Conservation (phyloP, 2,329 filamentous ascomycete genomes). For the Cladophialophora exuberans region DNA sequence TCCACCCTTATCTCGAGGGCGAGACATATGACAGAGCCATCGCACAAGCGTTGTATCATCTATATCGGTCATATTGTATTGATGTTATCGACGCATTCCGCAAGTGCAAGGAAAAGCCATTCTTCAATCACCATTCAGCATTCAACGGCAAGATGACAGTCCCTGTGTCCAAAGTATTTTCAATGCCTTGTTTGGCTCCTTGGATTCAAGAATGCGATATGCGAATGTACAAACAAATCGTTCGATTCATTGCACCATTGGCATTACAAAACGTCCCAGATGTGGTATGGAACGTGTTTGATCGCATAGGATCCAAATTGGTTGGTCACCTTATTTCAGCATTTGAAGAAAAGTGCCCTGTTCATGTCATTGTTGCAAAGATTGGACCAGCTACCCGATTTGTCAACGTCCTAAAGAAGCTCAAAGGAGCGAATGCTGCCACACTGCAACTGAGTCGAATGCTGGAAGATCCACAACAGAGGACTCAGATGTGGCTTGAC, state of each 20-base stretch:
- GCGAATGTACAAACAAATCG: slow-evolving; percentile 95
- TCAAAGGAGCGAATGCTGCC: slow-evolving; percentile 87
- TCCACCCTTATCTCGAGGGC: slow-evolving; percentile 69
- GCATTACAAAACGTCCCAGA: slow-evolving; percentile 91
- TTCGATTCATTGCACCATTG: slow-evolving; percentile 84
- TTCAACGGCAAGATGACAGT: slow-evolving; percentile 97
- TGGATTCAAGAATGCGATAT: slow-evolving; percentile 98
- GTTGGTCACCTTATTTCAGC: slow-evolving; percentile 81
- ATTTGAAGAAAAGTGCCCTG: slow-evolving; percentile 81
- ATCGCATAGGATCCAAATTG: slow-evolving; percentile 81
- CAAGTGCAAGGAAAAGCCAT: slow-evolving; percentile 94
- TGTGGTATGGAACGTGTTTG: slow-evolving; percentile 80
- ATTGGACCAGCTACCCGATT: slow-evolving; percentile 88
- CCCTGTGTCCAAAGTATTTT: slow-evolving; percentile 90
- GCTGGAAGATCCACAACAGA: slow-evolving; percentile 83
- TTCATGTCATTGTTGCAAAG: slow-evolving; percentile 84
- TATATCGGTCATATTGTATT: slow-evolving; percentile 94
- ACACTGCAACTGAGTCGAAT: slow-evolving; percentile 94
- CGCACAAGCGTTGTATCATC: slow-evolving; percentile 78
- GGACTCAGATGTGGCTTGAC: slow-evolving; percentile 94
- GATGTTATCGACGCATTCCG: slow-evolving; percentile 94
- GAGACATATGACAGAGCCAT: slow-evolving; percentile 81
- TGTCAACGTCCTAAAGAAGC: slow-evolving; percentile 79
- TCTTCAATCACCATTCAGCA: slow-evolving; percentile 91
- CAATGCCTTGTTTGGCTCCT: slow-evolving; percentile 75